Base-by-base conservation (phyloP, 2,329 filamentous ascomycete genomes). In the Pseudogymnoascus sp. region DNA sequence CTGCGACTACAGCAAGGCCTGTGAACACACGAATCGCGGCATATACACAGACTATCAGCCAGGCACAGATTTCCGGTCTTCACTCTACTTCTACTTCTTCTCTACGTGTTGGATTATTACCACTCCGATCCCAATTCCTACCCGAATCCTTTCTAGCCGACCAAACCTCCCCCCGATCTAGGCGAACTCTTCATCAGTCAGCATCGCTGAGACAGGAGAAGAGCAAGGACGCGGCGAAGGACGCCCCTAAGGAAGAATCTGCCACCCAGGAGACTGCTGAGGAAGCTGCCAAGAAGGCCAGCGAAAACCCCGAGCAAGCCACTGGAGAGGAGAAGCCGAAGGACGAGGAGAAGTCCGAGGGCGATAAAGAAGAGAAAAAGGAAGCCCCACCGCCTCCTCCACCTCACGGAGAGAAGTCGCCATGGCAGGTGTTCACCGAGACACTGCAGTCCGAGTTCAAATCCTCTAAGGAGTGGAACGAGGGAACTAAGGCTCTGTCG, bases 381-480 rank as follows among this genome's bases (percentile, higher is more conserved):
- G 82, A 88, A 74, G 85, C 91, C 65, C 76, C 85, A 28, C 88
- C 93, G 11, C 91, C 93, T 21, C 93, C 93, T 12, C 93, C 95
- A n/a, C 93, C 93, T 18, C 95, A 99, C 73, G 95, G 95, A 65
- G 92, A 96, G 79, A 99, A 99, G 82, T 95, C 93, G 2, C 95
- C 95, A 62, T 97, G 95, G 93, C 91, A 97, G 75, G 95, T 99
- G 34, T 99, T 99, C 79, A 91, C 91, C 72, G 95, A 99, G 74
- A 99, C 95, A n/a, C 85, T 99, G 77, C 86, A 91, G 75, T 84
- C 82, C 63, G 95, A 99, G 77, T 96, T 99, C 78, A 92, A 97
- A 76, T 90, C 91, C 61, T 97, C 93, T 14, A 96, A 97, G 74
- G 95, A 99, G 76, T 99, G 95, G 95, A 96, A 99, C 73, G 95